Base-by-base conservation (phyloP, 371 early-diverging fungal genomes). In the Choanephora cucurbitarum region DNA sequence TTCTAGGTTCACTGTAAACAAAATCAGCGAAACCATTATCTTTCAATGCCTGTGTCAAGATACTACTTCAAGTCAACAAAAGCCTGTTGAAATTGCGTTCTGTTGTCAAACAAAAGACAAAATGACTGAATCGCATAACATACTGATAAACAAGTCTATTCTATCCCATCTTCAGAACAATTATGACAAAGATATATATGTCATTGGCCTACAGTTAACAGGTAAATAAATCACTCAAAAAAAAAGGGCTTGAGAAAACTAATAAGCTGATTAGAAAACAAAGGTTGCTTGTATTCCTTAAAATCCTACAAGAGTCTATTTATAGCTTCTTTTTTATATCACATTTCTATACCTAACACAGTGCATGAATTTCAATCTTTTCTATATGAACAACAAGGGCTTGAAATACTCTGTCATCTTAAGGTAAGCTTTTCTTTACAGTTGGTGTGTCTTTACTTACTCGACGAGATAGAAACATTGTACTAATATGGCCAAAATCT, bases 11-110 rank as follows among this genome's bases (percentile, higher is more conserved):
- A 24, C 32, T 6, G 17, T 34, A 6, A 19, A 37, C 10, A 45
- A 39, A 14, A 21, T 44, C 28, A 54, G 45, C 0, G 54, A 54
- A 5, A 37, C n/a, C 15, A 55, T 55, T 11, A 2, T 55, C n/a
- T 55, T 55, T 15, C 56, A 55, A 3, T 55, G 56, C 19, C 48
- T 47, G 0, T 17, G 31, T 4, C 56, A 55, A 18, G 33, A 41
- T 9, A 32, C 28, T 5, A 3, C n/a, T 17, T 43, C 7, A 15
- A 24, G 52, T 21, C 19, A 31, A 15, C 52, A 52, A 13, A 22
- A 52, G 15, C 43, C 23, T 0, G n/a, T 52, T 4, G 52, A 52
- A 13, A 44, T 52, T 6, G 24, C 52, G 5, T 6, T 22, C 0
- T 52, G 52, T 18, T 28, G 4, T 18, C 52, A 0, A 18, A 44